Evolutionary conservation across 345 rosid genomes (phyloP), one percentile per base, ranked within the genome.

Genomic region (Salix arbutifolia): DNA sequence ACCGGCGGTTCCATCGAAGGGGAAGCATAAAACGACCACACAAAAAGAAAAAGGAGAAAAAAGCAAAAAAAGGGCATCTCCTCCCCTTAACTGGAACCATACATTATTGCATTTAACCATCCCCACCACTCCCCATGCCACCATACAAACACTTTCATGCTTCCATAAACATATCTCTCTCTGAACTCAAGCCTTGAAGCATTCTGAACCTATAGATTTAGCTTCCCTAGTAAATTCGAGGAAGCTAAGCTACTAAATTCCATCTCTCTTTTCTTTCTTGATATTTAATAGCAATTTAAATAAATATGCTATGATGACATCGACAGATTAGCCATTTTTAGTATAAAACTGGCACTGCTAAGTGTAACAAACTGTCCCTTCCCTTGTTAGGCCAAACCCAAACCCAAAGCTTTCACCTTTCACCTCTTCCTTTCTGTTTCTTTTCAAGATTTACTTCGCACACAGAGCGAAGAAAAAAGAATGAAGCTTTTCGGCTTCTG

Each of bases 401-500:
- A 65, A 65, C 64, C 68, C 62, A n/a, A n/a, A n/a, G 62, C 23
- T 8, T 25, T 30, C 6, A 5, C 68, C 68, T 37, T 35, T 31
- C 21, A 19, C 2, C 33, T 65, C 26, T 70, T 21, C 65, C 38
- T 23, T 31, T n/a, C 28, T 4, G 60, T 69, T 76, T 48, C 67
- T 74, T 40, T 73, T 60, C 69, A 44, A 73, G 74, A 73, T 78
- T 73, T 78, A 74, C 7, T 44, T 1, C 18, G 68, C 42, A 23
- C 14, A 30, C 10, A 4, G 68, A 35, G 61, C 18, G 6, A 30
- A 17, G 5, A 23, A 70, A 11, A 19, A 8, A 80, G 84, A 82
- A 74, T 80, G 89, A 89, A 84, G 82, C 71, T 83, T 76, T 67
- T 82, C 65, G 77, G 85, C 80, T 80, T 82, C 71, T 84, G 58